A percentile compares a stretch with the other conserved stretches of the same genome.
phyloP scores from a whole-genome alignment of 2,329 filamentous ascomycete species.

The Rutstroemia sp. region DNA sequence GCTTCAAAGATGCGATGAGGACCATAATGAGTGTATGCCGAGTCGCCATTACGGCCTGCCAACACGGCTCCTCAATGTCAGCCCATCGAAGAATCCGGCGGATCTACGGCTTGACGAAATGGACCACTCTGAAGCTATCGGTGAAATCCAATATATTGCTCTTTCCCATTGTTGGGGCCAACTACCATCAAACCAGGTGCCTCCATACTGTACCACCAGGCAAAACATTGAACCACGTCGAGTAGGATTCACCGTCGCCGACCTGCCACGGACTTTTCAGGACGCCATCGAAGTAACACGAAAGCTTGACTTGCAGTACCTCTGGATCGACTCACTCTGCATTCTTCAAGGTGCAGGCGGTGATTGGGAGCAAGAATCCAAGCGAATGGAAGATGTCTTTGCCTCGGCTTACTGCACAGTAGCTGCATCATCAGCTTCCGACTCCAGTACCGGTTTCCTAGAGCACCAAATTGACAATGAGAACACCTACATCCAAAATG shows the following conservation, averaged over 20 bases:
- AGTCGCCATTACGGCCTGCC: no score
- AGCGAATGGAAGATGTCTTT: conserved; percentile 23
- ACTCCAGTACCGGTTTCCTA: neutral
- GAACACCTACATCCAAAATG: neutral
- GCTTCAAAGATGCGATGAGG: no score
- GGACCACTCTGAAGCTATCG: neutral
- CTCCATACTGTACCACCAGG: neutral
- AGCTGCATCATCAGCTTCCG: neutral
- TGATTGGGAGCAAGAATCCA: conserved; percentile 22
- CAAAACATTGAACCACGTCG: neutral
- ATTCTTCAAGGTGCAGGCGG: conserved; percentile 26
- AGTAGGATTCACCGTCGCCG: neutral
- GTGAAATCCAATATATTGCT: neutral
- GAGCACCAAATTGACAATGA: neutral
- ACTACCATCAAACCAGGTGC: neutral
- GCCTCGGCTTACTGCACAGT: conserved; percentile 5
- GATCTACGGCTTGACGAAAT: neutral
- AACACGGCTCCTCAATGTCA: no score
- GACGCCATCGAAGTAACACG: conserved; percentile 25
- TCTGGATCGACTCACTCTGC: conserved; percentile 31
- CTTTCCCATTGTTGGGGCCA: neutral
- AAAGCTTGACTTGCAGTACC: conserved; percentile 21
- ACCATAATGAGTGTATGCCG: no score
- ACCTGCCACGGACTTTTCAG: conserved; percentile 12
- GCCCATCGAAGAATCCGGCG: no score